Conservation (phyloP, 345 rosid species). For the Nephelium lappaceum region DNA sequence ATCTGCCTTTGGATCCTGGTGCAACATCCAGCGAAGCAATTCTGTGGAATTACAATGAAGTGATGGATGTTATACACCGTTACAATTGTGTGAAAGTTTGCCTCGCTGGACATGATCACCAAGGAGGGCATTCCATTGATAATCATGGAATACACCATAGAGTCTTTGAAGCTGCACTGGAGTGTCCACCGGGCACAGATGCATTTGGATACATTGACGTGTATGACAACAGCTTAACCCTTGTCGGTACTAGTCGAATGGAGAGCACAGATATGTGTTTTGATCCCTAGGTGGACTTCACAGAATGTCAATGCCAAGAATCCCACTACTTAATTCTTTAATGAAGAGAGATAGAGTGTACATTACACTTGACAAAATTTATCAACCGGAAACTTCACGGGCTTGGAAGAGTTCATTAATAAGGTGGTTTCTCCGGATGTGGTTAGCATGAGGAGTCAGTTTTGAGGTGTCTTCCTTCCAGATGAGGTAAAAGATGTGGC, state of each 20-base stretch:
- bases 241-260: constrained; percentile 66
- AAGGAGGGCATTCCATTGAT: constrained; percentile 80
- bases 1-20: constrained; percentile 76
- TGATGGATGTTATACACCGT: constrained; percentile 69
- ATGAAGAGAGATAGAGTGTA: constrained; percentile 7
- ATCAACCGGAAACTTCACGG: constrained; percentile 6
- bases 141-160: constrained; percentile 82
- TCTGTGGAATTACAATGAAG: constrained; percentile 87
- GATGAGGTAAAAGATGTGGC: not conserved
- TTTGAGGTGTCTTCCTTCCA: not conserved
- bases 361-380: constrained; percentile 5
- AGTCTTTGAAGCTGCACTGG: constrained; percentile 85
- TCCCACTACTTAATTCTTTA: not conserved
- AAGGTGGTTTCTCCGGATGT: not conserved
- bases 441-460: not conserved
- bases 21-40: constrained; percentile 56
- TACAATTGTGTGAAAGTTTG: constrained; percentile 78
- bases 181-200: constrained; percentile 84
- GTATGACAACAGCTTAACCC: constrained; percentile 62
- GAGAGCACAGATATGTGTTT: constrained; percentile 51
- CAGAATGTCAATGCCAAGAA: not conserved
- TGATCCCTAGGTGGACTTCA: constrained; percentile 16
- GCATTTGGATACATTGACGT: constrained; percentile 81
- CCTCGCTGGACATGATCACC: constrained; percentile 86
- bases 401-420: constrained; percentile 8